Conservation (phyloP, 2,329 filamentous ascomycete genomes). For the Xenosphaeropsis pyriputrescens region DNA sequence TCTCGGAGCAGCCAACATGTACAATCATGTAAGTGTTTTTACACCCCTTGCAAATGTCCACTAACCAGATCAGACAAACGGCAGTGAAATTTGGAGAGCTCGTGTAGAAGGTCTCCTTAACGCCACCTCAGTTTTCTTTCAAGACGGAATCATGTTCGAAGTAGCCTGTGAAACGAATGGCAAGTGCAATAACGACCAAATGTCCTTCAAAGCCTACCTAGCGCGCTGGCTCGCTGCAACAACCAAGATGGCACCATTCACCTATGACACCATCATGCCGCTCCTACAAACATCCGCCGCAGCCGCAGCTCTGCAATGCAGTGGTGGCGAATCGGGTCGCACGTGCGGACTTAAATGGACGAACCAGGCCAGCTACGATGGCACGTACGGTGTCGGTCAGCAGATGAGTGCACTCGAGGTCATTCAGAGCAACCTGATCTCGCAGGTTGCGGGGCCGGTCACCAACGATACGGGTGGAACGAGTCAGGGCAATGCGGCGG, state of each 20-base stretch:
- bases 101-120: constrained; percentile 41
- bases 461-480: constrained; percentile 42
- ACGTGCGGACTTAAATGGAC: constrained; percentile 49
- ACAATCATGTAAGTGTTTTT: constrained; percentile 36
- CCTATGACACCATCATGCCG: constrained; percentile 34
- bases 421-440: constrained; percentile 44
- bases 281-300: constrained; percentile 36
- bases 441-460: constrained; percentile 24
- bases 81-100: constrained; percentile 36
- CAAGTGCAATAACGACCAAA: constrained; percentile 46
- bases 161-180: constrained; percentile 47
- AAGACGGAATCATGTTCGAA: constrained; percentile 46
- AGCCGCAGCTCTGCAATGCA: constrained; percentile 43
- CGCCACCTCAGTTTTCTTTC: constrained; percentile 39
- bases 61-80: constrained; percentile 19
- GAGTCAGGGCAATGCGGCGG: constrained; percentile 24
- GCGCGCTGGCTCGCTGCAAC: constrained; percentile 46
- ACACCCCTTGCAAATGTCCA: not conserved
- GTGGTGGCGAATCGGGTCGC: constrained; percentile 37
- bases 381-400: constrained; percentile 47
- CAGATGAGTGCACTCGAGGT: constrained; percentile 57
- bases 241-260: constrained; percentile 49
- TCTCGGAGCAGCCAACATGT: constrained; percentile 53
- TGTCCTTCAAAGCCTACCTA: constrained; percentile 50
- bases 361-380: constrained; percentile 36